A percentile compares a stretch with the other conserved stretches of the same genome.
Evolutionary conservation across 2,329 filamentous ascomycete species (phyloP).

Genomic region (Aspergillus sp.): DNA sequence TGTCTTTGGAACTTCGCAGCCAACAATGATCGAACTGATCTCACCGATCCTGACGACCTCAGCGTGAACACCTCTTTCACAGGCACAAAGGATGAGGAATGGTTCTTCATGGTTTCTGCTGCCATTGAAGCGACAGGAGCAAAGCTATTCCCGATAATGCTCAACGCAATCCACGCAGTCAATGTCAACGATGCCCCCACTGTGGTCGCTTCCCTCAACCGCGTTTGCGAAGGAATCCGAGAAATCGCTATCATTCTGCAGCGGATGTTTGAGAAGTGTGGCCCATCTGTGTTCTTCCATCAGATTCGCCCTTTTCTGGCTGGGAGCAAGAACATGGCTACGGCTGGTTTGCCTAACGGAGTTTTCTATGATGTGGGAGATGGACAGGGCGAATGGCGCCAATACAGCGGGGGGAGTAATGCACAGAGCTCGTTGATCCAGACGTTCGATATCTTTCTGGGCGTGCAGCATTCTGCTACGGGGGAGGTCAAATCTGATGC

Average conservation of each 20-base stretch:
- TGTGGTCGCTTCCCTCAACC: constrained; percentile 34
- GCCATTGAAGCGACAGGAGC: constrained; percentile 29
- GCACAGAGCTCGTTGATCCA: constrained; percentile 51
- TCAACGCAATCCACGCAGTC: constrained; percentile 43
- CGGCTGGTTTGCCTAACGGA: constrained; percentile 44
- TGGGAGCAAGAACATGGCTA: constrained; percentile 49
- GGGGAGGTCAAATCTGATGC: constrained; percentile 24
- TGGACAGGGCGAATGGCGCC: constrained; percentile 43
- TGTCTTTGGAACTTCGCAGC: constrained; percentile 35
- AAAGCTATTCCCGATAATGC: constrained; percentile 39
- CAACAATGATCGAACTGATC: constrained; percentile 16
- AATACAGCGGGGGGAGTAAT: constrained; percentile 50
- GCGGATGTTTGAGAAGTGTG: constrained; percentile 47
- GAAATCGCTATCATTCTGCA: constrained; percentile 39
- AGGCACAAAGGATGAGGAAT: constrained; percentile 35
- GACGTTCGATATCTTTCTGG: constrained; percentile 48
- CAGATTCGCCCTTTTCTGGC: constrained; percentile 47
- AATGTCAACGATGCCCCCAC: constrained; percentile 28
- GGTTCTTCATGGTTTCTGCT: constrained; percentile 48
- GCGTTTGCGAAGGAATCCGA: constrained; percentile 36
- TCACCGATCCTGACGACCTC: constrained; percentile 33
- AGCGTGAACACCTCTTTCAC: constrained; percentile 31
- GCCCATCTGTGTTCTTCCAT: constrained; percentile 46
- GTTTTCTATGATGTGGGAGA: constrained; percentile 48
- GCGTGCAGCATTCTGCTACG: constrained; percentile 41